These are phyloP conservation scores for Cruciata laevipes DNA, from an alignment of 257 asterid genomes.

Conservation along the genomic window DNA sequence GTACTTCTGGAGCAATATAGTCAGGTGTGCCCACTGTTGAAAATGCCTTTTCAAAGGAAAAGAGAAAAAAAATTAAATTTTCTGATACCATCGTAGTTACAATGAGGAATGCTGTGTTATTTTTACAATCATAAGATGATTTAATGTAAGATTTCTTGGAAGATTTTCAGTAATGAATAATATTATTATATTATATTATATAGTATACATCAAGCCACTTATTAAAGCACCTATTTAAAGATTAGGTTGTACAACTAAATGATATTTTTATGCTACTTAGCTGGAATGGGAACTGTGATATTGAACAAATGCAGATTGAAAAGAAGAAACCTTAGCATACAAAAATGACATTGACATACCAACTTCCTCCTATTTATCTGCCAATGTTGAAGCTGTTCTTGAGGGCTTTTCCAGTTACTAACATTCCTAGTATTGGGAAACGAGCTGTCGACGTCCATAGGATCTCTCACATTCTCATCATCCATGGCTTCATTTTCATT, in stretches of 20 bases:
- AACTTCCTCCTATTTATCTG: conserved; percentile 57
- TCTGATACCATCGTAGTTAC: neutral
- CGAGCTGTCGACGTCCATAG: conserved; percentile 43
- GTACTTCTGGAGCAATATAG: conserved; percentile 97
- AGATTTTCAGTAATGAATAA: neutral
- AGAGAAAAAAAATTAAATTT: conserved; percentile 11
- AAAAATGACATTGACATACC: conserved; percentile 29
- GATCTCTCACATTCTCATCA: conserved; percentile 44
- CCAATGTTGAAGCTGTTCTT: conserved; percentile 58
- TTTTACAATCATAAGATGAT: neutral
- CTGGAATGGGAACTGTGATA: neutral
- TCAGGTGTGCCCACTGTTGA: conserved; percentile 98
- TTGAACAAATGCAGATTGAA: neutral
- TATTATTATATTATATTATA: neutral
- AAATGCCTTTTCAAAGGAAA: conserved; percentile 66
- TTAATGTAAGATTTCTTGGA: neutral
- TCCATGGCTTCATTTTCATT: conserved; percentile 47
- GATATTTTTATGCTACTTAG: neutral
- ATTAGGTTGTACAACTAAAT: neutral
- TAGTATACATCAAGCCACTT: neutral
- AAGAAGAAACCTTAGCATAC: neutral
- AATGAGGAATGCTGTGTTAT: neutral
- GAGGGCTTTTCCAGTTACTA: conserved; percentile 45
- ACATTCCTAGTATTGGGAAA: conserved; percentile 39
- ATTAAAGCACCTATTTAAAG: neutral